Evolutionary conservation across 1,284 basidiomycete genomes (phyloP).

Genomic region (Trichosporon asahii): DNA sequence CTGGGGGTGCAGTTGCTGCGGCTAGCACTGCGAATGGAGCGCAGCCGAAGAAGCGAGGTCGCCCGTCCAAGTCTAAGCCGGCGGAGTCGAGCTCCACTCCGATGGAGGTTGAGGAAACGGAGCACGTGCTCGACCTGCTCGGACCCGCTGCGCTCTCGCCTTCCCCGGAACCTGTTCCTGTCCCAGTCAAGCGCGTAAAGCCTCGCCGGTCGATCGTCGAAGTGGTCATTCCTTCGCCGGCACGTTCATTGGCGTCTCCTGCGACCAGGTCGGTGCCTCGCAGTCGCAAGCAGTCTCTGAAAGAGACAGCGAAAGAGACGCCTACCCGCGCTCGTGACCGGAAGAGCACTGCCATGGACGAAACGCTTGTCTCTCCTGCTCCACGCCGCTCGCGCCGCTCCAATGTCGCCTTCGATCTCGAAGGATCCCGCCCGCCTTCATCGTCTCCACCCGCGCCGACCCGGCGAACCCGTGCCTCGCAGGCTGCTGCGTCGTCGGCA

Average conservation of each 20-base stretch:
- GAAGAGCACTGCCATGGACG: not conserved
- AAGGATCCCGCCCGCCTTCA: not conserved
- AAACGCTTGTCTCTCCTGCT: not conserved
- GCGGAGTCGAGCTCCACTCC: not conserved
- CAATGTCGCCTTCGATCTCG: not conserved
- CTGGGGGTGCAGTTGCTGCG: not conserved
- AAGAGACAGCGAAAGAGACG: not conserved
- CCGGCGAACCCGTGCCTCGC: not conserved
- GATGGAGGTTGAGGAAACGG: not conserved
- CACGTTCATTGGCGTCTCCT: not conserved
- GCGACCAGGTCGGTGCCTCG: not conserved
- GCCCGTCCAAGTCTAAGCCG: not conserved
- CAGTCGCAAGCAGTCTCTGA: not conserved
- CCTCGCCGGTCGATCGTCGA: not conserved
- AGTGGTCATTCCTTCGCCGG: not conserved
- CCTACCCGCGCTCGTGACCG: not conserved
- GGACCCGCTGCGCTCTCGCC: not conserved
- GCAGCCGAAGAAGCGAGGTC: not conserved
- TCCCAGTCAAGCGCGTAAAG: not conserved
- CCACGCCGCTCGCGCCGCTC: constrained; percentile 1
- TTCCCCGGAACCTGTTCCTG: not conserved
- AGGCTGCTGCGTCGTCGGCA: not conserved
- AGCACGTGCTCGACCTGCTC: not conserved
- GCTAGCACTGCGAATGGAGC: not conserved
- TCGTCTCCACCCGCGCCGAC: not conserved